Evolutionary conservation across 2,329 filamentous ascomycete species (phyloP), one percentile per base, ranked within the genome.

Genomic region (Aspergillus sojae): DNA sequence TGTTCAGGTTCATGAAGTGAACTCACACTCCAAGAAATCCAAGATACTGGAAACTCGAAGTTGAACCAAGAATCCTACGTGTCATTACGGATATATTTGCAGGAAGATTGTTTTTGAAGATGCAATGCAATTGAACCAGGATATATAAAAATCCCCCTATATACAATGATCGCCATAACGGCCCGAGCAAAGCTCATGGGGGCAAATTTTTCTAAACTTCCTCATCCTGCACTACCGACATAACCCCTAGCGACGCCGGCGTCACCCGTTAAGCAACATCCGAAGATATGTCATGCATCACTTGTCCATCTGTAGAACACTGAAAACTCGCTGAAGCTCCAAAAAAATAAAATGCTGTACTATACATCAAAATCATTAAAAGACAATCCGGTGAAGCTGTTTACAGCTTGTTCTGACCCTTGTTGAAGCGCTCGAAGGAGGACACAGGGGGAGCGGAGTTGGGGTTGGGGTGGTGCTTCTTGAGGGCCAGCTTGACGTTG

Each of bases 401-500:
- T 60, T 62, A 68, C 43, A 68, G 55, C 59, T 68, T 68, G 54
- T 61, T 58, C 43, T 61, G 26, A 21, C 16, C 60, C 71, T 76
- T 75, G 67, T 67, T 71, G 57, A 62, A 68, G n/a, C 76, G 76
- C 76, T 78, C 75, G 50, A 78, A 78, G 3, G 76, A 77, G 9
- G 76, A 78, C 19, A 75, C 73, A 14, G 76, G 76, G 5, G 76
- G 76, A 19, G 74, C 76, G 4, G 76, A 75, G 73, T 77, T 75
- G 64, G 76, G 76, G 70, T 78, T 75, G 57, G 74, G 76, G 70
- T 78, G 76, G 64, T 77, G 75, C 69, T 76, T 74, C 72, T 77
- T 76, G 23, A 82, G 81, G 19, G 84, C 83, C 65, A 89, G 79
- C 28, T 75, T 81, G 64, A 91, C 85, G 70, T 91, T 84, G 74